Base-by-base conservation (phyloP, 2,329 filamentous ascomycete genomes). In the Sclerotiophoma versabilis region DNA sequence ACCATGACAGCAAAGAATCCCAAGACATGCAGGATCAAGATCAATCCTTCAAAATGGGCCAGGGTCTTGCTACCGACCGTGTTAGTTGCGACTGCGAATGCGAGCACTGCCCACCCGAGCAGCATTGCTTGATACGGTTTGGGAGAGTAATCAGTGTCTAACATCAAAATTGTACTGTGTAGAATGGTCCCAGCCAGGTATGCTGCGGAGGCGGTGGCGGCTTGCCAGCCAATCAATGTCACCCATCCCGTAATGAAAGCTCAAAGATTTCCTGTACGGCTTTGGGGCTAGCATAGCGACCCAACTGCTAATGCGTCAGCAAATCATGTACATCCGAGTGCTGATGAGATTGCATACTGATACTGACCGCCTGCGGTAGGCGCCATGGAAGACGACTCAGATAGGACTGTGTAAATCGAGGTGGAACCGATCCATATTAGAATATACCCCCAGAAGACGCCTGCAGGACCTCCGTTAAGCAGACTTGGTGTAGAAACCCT, bases 1-100 rank as follows among this genome's bases (percentile, higher is more conserved):
- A 81, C 76, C n/a, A 82, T 60, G 45, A 81, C 75, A 4, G 74
- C 78, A 50, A 82, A 77, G 55, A 82, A 78, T 3, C 79, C 80
- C 11, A 77, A 55, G 26, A 82, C 66, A 50, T 83, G 80, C 3
- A 83, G 49, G 14, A 79, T 65, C 4, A 81, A 64, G 23, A 80
- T 66, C 7, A 76, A 49, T 2, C 75, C 74, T 58, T 84, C 81
- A 36, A 80, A 66, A 8, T 73, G 61, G 1, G 79, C 78, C 1
- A 82, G 65, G 2, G 74, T 53, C 9, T 68, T 70, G 4, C 75
- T 76, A 5, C 74, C 66, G 15, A 77, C 63, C 1, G 74, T 75
- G 59, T 82, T 82, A 50, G 79, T 70, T 7, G 62, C 53, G 3
- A 75, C 53, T 2, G 68, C 63, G 15, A 77, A 59, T 0, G 68